Conservation (phyloP, 2,329 filamentous ascomycete genomes). For the Harringtonia lauricola region DNA sequence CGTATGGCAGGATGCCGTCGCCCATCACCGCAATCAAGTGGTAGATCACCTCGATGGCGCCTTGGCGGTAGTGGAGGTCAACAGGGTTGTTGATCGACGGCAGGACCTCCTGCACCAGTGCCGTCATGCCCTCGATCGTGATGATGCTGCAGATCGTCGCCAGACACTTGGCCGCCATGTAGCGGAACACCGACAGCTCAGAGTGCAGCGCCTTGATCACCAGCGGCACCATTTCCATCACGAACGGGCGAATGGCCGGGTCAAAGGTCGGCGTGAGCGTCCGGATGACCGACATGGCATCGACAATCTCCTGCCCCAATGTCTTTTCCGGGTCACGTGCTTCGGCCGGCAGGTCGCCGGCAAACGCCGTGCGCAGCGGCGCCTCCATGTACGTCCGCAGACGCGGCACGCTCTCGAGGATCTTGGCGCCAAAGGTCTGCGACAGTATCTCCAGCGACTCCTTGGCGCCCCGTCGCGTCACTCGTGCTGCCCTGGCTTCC, state of each 20-base stretch:
- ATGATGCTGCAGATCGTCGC: slow-evolving; percentile 97
- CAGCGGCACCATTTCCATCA: slow-evolving; percentile 73
- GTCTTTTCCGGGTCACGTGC: slow-evolving; percentile 63
- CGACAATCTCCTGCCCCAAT: slow-evolving; percentile 85
- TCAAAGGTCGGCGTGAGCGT: slow-evolving; percentile 89
- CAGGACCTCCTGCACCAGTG: slow-evolving; percentile 83
- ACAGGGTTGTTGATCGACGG: slow-evolving; percentile 85
- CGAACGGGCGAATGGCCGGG: slow-evolving; percentile 61
- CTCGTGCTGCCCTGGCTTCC: slow-evolving; percentile 79
- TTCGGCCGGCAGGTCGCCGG: slow-evolving; percentile 57
- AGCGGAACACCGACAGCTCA: slow-evolving; percentile 81
- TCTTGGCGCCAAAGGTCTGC: slow-evolving; percentile 60
- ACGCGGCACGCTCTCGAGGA: slow-evolving; percentile 79
- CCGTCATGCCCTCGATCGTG: slow-evolving; percentile 89
- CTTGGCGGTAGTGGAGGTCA: slow-evolving; percentile 82
- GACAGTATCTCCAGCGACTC: slow-evolving; percentile 86
- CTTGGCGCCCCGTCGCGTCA: slow-evolving; percentile 87
- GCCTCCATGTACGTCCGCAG: slow-evolving; percentile 70
- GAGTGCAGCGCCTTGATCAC: slow-evolving; percentile 83
- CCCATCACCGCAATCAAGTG: slow-evolving; percentile 98
- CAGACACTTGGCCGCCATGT: slow-evolving; percentile 94
- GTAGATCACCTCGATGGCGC: slow-evolving; percentile 89
- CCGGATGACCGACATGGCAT: slow-evolving; percentile 84
- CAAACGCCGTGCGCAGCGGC: slow-evolving; percentile 66
- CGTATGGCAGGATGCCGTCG: slow-evolving; percentile 87